phyloP scores from a whole-genome alignment of 2,329 filamentous ascomycete species.

The Triangularia verruculosa region DNA sequence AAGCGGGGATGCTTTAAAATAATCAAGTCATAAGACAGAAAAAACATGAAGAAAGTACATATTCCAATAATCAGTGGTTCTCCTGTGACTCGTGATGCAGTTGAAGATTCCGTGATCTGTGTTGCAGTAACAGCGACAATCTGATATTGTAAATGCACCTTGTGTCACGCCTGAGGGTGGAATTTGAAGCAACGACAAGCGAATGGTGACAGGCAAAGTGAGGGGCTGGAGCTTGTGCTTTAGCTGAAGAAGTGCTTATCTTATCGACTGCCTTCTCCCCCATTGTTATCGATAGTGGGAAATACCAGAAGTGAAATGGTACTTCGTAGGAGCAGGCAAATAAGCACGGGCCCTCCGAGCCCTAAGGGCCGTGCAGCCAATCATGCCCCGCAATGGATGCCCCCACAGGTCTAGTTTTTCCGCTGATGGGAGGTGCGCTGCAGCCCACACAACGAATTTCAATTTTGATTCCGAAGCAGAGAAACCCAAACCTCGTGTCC shows the following conservation, averaged over 20 bases:
- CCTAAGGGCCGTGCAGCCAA: conserved; percentile 30
- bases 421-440: conserved; percentile 23
- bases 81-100: neutral
- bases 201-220: neutral
- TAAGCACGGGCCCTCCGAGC: conserved; percentile 25
- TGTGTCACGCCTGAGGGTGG: no score
- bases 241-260: neutral
- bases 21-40: neutral
- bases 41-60: neutral
- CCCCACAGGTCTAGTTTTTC: conserved; percentile 32
- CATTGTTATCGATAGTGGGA: conserved; percentile 3
- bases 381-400: conserved; percentile 11
- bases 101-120: neutral
- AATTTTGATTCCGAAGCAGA: conserved; percentile 31
- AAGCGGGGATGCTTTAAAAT: neutral
- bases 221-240: neutral
- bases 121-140: neutral
- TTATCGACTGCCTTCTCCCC: no score
- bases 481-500: conserved; percentile 33
- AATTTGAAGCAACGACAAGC: neutral
- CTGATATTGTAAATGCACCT: no score
- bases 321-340: neutral
- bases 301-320: neutral
- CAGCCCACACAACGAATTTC: conserved; percentile 32
- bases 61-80: neutral